Base-by-base conservation (phyloP, 305 asterid genomes). In the Stenogyne calaminthoides region DNA sequence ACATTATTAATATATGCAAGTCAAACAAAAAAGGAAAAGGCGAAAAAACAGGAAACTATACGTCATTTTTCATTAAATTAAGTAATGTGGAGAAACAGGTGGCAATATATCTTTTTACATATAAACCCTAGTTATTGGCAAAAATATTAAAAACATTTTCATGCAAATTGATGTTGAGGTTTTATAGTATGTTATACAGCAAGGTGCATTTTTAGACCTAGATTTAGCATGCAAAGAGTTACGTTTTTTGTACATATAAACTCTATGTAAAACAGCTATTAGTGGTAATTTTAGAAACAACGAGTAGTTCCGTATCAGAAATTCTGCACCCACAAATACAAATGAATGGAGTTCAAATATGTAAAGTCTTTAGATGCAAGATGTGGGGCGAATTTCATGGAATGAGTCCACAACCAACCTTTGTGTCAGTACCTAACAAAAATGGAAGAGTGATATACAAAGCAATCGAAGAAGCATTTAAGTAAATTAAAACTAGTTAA, bases 1-100 rank as follows among this genome's bases (percentile, higher is more conserved):
- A 63, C 37, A 22, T 19, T 49, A 58, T 54, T 59, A 54, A 70
- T 64, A 52, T 62, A 67, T 25, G 66, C 72, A 54, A 25, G 40
- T 63, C 32, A 63, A 37, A 40, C 7, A n/a, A n/a, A n/a, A n/a
- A n/a, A n/a, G n/a, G n/a, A 1, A 39, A 29, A 57, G 55, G 20
- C 20, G 5, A 47, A 47, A 46, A 47, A 47, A 15, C 6, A 15
- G 49, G 61, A 74, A 11, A 51, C 18, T 36, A 34, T 20, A n/a
- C 8, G 46, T 34, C 15, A 18, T 19, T 55, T 55, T 19, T 10
- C 14, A 55, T 5, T 55, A 55, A 20, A 15, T 49, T 40, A n/a
- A 0, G n/a, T 8, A 1, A 40, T 40, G 3, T 10, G 47, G n/a
- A 40, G 14, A 40, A 40, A 40, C 47, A 40, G 12, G 14, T 40